Conservation (phyloP, 1,284 basidiomycete species). For the Schizophyllum commune region DNA sequence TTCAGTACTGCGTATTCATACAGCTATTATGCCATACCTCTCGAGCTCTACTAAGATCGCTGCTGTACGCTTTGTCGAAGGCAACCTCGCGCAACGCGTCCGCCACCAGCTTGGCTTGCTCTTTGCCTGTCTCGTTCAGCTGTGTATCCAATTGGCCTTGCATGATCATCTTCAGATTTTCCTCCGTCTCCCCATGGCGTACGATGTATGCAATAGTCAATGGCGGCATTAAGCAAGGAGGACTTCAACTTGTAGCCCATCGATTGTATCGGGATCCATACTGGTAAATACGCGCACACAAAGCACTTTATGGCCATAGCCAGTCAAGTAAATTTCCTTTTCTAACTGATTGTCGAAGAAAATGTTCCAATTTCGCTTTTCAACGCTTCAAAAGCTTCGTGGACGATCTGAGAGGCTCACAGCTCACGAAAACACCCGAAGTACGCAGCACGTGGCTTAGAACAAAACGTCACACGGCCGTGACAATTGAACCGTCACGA, state of each 20-base stretch:
- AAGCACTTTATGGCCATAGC: background rate
- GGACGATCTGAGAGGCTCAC: too few relatives aligned
- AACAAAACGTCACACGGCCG: too few relatives aligned
- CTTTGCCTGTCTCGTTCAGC: constrained; percentile 49
- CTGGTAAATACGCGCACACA: background rate
- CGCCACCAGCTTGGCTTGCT: constrained; percentile 49
- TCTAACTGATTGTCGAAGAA: too few relatives aligned
- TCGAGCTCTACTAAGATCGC: constrained; percentile 56
- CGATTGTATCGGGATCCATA: background rate
- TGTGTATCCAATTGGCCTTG: constrained; percentile 66
- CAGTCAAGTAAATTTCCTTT: too few relatives aligned
- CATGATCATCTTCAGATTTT: constrained; percentile 51
- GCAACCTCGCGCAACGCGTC: constrained; percentile 39
- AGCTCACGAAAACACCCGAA: too few relatives aligned
- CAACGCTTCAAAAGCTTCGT: too few relatives aligned
- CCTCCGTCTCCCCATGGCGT: constrained; percentile 70
- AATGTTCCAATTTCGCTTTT: too few relatives aligned
- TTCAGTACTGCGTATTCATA: background rate
- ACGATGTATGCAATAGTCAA: constrained; percentile 50
- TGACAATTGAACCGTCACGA: too few relatives aligned
- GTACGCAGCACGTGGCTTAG: too few relatives aligned
- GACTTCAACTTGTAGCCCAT: background rate
- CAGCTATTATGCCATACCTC: constrained; percentile 33
- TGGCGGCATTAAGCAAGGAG: background rate
- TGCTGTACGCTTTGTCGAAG: constrained; percentile 51